Percentiles rank a stretch among this genome's conserved stretches.
Evolutionary conservation across 352 stramenopile species (phyloP).

Genomic region (Globisporangium apiculatum): DNA sequence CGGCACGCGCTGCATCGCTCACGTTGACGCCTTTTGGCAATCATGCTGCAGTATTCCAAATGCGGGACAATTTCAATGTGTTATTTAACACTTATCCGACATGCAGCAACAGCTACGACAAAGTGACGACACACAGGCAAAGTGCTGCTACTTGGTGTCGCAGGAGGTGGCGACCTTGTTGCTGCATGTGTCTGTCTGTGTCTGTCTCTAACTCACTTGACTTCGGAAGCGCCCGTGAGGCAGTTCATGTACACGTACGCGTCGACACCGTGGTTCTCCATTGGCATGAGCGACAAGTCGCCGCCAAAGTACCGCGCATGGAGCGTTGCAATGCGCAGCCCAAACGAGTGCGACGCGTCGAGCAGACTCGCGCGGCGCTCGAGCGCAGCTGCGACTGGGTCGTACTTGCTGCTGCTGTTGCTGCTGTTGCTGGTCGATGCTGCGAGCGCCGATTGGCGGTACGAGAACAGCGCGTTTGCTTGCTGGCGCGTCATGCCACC

Average conservation of each 20-base stretch:
- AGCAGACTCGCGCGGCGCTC: slow-evolving; percentile 57
- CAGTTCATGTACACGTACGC: slow-evolving; percentile 88
- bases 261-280: slow-evolving; percentile 98
- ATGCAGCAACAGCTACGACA: too few species aligned
- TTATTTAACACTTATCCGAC: too few species aligned
- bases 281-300: slow-evolving; percentile 97
- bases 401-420: slow-evolving; percentile 30
- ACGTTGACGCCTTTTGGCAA: background rate
- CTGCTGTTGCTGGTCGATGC: slow-evolving; percentile 9
- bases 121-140: background rate
- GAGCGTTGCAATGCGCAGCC: slow-evolving; percentile 87
- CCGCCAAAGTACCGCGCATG: slow-evolving; percentile 99
- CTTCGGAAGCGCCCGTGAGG: slow-evolving; percentile 60
- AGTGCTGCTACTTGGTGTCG: background rate
- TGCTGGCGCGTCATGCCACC: slow-evolving; percentile 70
- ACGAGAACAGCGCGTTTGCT: slow-evolving; percentile 64
- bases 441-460: slow-evolving; percentile 26
- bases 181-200: too few species aligned
- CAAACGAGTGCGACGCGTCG: slow-evolving; percentile 77
- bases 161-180: too few species aligned
- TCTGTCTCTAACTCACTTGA: slow-evolving; percentile 35
- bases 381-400: slow-evolving; percentile 62
- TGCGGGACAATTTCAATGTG: too few species aligned
- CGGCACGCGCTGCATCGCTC: slow-evolving; percentile 10
- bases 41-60: too few species aligned